Conservation (phyloP, 2,329 filamentous ascomycete species). For the Hypocreales sp. region DNA sequence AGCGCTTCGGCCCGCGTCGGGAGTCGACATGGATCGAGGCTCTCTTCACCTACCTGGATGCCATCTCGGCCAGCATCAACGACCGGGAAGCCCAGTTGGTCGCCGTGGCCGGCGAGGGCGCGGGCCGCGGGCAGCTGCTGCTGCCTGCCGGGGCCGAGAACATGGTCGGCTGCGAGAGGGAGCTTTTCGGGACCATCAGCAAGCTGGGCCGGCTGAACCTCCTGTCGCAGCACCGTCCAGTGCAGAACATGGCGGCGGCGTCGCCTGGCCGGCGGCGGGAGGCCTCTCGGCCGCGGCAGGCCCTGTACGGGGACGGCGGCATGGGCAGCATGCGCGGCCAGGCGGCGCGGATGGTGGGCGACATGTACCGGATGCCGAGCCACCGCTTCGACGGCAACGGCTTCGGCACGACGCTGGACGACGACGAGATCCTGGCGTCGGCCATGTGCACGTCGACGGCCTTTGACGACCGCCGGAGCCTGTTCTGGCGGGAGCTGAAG, state of each 20-base stretch:
- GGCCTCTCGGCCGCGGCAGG: constrained; percentile 4
- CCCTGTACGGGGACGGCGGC: constrained; percentile 9
- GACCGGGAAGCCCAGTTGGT: constrained; percentile 75
- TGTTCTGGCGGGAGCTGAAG: constrained; percentile 82
- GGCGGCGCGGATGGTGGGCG: constrained; percentile 7
- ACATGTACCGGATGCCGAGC: constrained; percentile 25
- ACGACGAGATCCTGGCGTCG: constrained; percentile 34
- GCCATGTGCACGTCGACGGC: constrained; percentile 24
- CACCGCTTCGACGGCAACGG: constrained; percentile 53
- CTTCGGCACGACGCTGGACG: constrained; percentile 39
- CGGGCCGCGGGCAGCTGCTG: too few relatives aligned
- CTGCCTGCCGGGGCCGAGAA: constrained; percentile 58
- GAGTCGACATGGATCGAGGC: constrained; percentile 84
- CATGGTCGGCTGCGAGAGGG: constrained; percentile 71
- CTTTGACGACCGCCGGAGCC: constrained; percentile 42
- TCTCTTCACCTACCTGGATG: constrained; percentile 89
- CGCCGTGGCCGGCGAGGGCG: constrained; percentile 45
- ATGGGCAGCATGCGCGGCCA: constrained; percentile 11
- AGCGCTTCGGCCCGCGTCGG: constrained; percentile 32
- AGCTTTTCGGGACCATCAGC: constrained; percentile 74
- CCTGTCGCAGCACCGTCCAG: constrained; percentile 53
- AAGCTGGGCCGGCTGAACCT: constrained; percentile 74
- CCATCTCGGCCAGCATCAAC: constrained; percentile 82
- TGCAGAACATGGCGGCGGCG: constrained; percentile 20
- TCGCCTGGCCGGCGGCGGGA: too few relatives aligned